Evolutionary conservation across 2,329 filamentous ascomycete species (phyloP).

Genomic region (Epicoccum nigrum): DNA sequence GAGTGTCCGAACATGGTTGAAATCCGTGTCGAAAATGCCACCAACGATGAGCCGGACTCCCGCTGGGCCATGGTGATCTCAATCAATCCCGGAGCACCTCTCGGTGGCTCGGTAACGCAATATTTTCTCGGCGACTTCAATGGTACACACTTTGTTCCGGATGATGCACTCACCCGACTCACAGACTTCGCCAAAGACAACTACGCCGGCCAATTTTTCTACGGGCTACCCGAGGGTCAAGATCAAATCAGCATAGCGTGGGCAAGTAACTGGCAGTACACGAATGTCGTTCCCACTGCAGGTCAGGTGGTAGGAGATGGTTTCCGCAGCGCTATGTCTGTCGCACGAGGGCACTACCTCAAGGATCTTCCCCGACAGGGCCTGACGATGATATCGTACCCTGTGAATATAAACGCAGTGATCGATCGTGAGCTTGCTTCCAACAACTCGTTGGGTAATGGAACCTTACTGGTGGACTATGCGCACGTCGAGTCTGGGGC

Average conservation of each 20-base stretch:
- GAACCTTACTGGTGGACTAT: constrained; percentile 59
- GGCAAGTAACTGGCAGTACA: constrained; percentile 67
- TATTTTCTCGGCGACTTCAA: constrained; percentile 68
- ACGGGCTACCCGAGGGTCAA: constrained; percentile 48
- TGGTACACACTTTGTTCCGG: constrained; percentile 64
- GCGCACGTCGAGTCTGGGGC: constrained; percentile 57
- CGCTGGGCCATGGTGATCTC: constrained; percentile 58
- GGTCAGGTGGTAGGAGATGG: constrained; percentile 50
- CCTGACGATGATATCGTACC: constrained; percentile 58
- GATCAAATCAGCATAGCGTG: constrained; percentile 59
- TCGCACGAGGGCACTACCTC: constrained; percentile 60
- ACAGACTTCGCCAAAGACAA: constrained; percentile 60
- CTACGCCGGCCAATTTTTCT: constrained; percentile 64
- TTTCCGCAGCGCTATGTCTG: constrained; percentile 60
- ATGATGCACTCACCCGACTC: constrained; percentile 52
- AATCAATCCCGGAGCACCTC: constrained; percentile 64
- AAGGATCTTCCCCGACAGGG: constrained; percentile 59
- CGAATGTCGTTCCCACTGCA: constrained; percentile 60
- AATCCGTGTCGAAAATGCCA: constrained; percentile 53
- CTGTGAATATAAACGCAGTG: constrained; percentile 58
- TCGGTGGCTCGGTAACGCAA: constrained; percentile 61
- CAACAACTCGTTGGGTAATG: constrained; percentile 56
- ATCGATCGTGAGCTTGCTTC: constrained; percentile 53
- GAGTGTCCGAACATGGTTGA: constrained; percentile 68
- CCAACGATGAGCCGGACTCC: constrained; percentile 47